A percentile compares a stretch with the other conserved stretches of the same genome.
Evolutionary conservation across 73 alveolate species (phyloP).

Genomic region (Blepharisma stoltei): DNA sequence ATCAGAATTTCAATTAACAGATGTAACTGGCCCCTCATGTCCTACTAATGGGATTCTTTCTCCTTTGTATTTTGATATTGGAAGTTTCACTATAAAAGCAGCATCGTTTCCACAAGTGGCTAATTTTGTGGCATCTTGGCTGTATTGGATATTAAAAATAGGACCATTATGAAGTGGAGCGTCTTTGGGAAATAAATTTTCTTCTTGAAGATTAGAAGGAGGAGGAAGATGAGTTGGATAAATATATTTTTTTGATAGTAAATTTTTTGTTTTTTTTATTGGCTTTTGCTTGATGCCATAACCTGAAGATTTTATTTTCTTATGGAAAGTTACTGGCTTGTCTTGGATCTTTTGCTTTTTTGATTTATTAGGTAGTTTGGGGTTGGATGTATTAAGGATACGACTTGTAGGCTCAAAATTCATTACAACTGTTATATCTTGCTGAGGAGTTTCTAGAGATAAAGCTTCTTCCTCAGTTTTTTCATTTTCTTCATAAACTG

Average conservation of each 20-base stretch:
- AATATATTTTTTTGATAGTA: slow-evolving; percentile 28
- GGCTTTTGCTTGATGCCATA: slow-evolving; percentile 54
- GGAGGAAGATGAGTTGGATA: slow-evolving; percentile 39
- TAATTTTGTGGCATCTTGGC: slow-evolving; percentile 44
- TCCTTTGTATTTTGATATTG: slow-evolving; percentile 31
- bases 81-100: slow-evolving; percentile 46
- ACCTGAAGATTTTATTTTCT: slow-evolving; percentile 65
- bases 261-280: slow-evolving; percentile 38
- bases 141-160: slow-evolving; percentile 34
- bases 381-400: neutral
- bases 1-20: slow-evolving; percentile 41
- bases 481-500: too few relatives aligned
- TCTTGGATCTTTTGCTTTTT: slow-evolving; percentile 1
- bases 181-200: slow-evolving; percentile 27
- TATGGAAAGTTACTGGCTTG: slow-evolving; percentile 69
- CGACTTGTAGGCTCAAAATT: slow-evolving; percentile 2
- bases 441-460: neutral
- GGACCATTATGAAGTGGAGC: slow-evolving; percentile 50
- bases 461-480: too few relatives aligned
- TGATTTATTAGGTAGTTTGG: neutral
- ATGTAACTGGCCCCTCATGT: slow-evolving; percentile 49
- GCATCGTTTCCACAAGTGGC: slow-evolving; percentile 54
- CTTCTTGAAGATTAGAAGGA: slow-evolving; percentile 60
- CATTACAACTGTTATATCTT: slow-evolving; percentile 8
- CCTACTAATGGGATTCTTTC: slow-evolving; percentile 50